phyloP scores from a whole-genome alignment of 805 yeast genomes.

The Pichia nanzhaoensis region DNA sequence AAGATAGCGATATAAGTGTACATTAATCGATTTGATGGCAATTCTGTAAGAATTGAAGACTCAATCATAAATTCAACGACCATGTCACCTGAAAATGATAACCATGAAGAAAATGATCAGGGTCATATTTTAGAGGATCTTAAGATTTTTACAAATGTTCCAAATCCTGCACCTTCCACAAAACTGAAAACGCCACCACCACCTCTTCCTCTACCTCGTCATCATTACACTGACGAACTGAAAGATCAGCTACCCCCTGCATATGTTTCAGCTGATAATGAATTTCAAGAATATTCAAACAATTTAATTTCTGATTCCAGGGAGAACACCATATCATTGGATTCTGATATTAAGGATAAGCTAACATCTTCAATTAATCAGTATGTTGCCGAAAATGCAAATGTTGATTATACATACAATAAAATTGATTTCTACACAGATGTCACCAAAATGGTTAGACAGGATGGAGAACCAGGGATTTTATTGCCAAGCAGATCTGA shows the following conservation, averaged over 20 bases:
- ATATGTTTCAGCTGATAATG: not conserved
- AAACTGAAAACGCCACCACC: constrained; percentile 3
- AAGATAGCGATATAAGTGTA: too few species aligned
- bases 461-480: constrained; percentile 25
- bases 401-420: not conserved
- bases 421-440: constrained; percentile 29
- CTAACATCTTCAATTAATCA: constrained; percentile 19
- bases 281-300: not conserved
- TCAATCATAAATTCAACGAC: too few species aligned
- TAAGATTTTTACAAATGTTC: not conserved
- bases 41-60: too few species aligned
- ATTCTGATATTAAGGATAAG: constrained; percentile 21
- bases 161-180: constrained; percentile 2
- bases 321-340: constrained; percentile 13
- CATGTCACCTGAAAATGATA: not conserved
- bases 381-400: not conserved
- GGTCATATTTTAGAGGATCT: not conserved
- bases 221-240: not conserved
- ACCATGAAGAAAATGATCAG: not conserved
- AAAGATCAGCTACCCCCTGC: not conserved
- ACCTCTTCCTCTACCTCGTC: constrained; percentile 7
- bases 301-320: not conserved
- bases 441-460: constrained; percentile 22
- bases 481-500: constrained; percentile 31
- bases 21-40: too few species aligned